Evolutionary conservation across 257 asterid species (phyloP).

Genomic region (Penstemon barbatus): DNA sequence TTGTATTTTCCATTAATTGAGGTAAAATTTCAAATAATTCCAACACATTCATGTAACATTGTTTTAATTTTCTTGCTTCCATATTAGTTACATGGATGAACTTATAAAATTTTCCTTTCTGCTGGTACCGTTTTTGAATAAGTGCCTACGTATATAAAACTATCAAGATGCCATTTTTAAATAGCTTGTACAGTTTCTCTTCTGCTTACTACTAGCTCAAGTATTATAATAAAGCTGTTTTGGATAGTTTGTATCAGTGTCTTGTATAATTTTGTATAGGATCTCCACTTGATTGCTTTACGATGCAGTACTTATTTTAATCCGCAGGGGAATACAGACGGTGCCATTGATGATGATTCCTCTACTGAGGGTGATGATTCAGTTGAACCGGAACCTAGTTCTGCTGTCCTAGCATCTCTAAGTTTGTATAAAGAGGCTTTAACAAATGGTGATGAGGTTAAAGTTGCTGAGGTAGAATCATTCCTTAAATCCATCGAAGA

Average conservation of each 20-base stretch:
- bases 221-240: background rate
- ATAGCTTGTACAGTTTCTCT: background rate
- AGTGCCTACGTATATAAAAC: background rate
- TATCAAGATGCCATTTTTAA: background rate
- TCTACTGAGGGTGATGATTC: conserved; percentile 41
- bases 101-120: background rate
- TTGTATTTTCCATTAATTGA: no score
- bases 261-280: conserved; percentile 1
- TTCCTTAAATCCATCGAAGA: conserved; percentile 62
- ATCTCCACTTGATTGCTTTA: background rate
- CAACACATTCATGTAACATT: no score
- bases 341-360: conserved; percentile 35
- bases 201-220: background rate
- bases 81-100: no score
- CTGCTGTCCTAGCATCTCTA: conserved; percentile 51
- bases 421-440: conserved; percentile 67
- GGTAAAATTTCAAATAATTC: no score
- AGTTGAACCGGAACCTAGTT: conserved; percentile 46
- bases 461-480: conserved; percentile 60
- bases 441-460: conserved; percentile 58
- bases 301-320: conserved; percentile 19
- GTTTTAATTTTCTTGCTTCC: no score
- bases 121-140: conserved; percentile 1
- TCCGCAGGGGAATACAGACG: conserved; percentile 51
- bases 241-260: conserved; percentile 1